Percentiles rank a stretch among this genome's conserved stretches.
phyloP scores from a whole-genome alignment of 208 protist species.

The Wallacemonas sp. region DNA sequence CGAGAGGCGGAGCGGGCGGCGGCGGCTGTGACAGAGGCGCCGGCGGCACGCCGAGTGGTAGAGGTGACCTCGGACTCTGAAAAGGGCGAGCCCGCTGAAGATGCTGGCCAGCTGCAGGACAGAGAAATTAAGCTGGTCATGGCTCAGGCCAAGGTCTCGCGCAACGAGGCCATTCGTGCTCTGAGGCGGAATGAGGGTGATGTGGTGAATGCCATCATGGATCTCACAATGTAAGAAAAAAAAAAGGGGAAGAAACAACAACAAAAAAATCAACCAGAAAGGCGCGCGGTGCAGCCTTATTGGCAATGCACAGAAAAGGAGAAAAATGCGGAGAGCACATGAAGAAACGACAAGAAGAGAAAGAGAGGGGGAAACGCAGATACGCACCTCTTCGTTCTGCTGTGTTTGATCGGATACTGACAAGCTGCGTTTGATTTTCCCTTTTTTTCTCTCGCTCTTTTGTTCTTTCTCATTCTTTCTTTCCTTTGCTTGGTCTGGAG shows the following conservation, averaged over 20 bases:
- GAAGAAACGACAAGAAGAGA: neutral
- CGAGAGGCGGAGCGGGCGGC: slow-evolving; percentile 63
- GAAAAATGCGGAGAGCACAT: neutral
- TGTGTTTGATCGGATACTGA: neutral
- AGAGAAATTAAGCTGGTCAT: slow-evolving; percentile 88
- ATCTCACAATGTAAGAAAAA: slow-evolving; percentile 57
- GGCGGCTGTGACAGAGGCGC: slow-evolving; percentile 38
- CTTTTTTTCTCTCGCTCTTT: neutral
- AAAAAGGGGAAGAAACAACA: neutral
- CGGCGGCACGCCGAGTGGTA: neutral
- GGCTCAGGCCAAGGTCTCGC: slow-evolving; percentile 66
- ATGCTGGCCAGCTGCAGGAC: slow-evolving; percentile 61
- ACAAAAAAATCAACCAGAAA: neutral
- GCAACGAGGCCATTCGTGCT: slow-evolving; percentile 75
- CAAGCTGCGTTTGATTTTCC: neutral
- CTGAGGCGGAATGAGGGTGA: slow-evolving; percentile 87
- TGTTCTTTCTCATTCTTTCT: neutral
- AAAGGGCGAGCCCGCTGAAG: slow-evolving; percentile 24
- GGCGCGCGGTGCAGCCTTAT: neutral
- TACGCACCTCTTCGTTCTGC: neutral
- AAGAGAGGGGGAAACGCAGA: neutral
- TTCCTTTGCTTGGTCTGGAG: neutral
- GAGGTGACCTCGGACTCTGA: slow-evolving; percentile 43
- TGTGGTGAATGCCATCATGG: slow-evolving; percentile 89
- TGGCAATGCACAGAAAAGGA: neutral